A percentile compares a stretch with the other conserved stretches of the same genome.
phyloP scores from a whole-genome alignment of 352 stramenopile genomes.

The Elongisporangium anandrum region DNA sequence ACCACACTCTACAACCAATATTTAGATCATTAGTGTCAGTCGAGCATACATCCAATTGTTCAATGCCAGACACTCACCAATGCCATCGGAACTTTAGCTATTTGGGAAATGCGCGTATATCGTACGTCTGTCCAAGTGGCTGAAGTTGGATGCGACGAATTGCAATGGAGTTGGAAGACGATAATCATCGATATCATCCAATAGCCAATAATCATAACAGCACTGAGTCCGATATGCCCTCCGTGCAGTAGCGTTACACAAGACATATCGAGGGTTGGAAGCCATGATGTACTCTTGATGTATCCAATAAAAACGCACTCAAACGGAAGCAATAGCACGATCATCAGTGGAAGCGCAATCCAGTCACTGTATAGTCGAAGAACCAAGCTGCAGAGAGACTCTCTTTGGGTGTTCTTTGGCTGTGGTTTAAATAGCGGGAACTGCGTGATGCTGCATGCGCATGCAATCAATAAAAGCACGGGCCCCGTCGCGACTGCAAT shows the following conservation, averaged over 20 bases:
- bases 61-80: conserved; percentile 20
- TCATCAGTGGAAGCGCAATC: conserved; percentile 37
- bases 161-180: conserved; percentile 56
- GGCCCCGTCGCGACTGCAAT: conserved; percentile 34
- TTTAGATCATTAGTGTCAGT: conserved; percentile 1
- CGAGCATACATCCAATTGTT: neutral
- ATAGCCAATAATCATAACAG: conserved; percentile 20
- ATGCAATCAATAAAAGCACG: conserved; percentile 19
- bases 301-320: conserved; percentile 56
- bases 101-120: conserved; percentile 32
- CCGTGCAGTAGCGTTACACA: conserved; percentile 38
- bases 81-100: conserved; percentile 38
- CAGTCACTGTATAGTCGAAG: conserved; percentile 57
- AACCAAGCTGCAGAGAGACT: conserved; percentile 45
- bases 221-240: conserved; percentile 21
- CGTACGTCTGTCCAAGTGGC: conserved; percentile 58
- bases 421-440: conserved; percentile 70
- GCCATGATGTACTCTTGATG: conserved; percentile 6
- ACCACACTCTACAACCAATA: conserved; percentile 22
- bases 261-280: conserved; percentile 18
- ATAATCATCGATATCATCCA: conserved; percentile 26
- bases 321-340: conserved; percentile 45
- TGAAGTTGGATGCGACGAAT: conserved; percentile 38
- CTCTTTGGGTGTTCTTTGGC: conserved; percentile 26
- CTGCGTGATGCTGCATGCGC: conserved; percentile 31